Evolutionary conservation across 148 eudicot species (phyloP), one percentile per base, ranked within the genome.

Genomic region (Vaccinium myrtillus): DNA sequence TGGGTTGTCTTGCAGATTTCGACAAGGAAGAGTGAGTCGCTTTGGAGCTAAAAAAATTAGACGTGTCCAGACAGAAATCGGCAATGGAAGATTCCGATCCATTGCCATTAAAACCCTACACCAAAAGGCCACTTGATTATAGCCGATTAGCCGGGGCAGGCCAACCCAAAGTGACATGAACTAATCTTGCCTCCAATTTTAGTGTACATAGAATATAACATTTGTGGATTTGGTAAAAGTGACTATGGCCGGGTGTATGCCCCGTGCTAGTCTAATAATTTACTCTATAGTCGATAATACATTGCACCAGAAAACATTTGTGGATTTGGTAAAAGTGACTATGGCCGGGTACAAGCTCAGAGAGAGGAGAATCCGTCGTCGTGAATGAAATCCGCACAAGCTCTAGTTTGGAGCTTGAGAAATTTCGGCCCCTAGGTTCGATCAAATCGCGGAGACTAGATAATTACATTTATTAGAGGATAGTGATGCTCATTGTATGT

Each of bases 381-480:
- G 6, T 92, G 81, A 90, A 85, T 18, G 92, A 95, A 80, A 88
- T 94, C 18, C 87, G 87, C 9, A 83, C 77, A 4, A 87, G 83
- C 80, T 90, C 93, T 36, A 84, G 86, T 75, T n/a, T n/a, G n/a
- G n/a, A n/a, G n/a, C n/a, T n/a, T n/a, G n/a, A n/a, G n/a, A n/a
- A n/a, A n/a, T n/a, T n/a, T 85, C 84, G 92, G 83, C 91, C 98
- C 61, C 94, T 90, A 0, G 86, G 90, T 61, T 86, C 92, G 15
- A 89, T 77, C 36, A 92, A 82, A 85, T 83, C 94, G 8, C 84
- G 56, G 91, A 92, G 90, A 85, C 80, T 96, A 82, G 97, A 92
- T 75, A 87, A 92, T 89, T 94, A 93, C 82, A 90, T 94, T 76
- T n/a, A 61, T 61, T 84, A 84, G 86, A 54, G 59, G 77, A 67